Evolutionary conservation across 495 filamentous ascomycete species (phyloP).

Genomic region (Rhypophila decipiens): DNA sequence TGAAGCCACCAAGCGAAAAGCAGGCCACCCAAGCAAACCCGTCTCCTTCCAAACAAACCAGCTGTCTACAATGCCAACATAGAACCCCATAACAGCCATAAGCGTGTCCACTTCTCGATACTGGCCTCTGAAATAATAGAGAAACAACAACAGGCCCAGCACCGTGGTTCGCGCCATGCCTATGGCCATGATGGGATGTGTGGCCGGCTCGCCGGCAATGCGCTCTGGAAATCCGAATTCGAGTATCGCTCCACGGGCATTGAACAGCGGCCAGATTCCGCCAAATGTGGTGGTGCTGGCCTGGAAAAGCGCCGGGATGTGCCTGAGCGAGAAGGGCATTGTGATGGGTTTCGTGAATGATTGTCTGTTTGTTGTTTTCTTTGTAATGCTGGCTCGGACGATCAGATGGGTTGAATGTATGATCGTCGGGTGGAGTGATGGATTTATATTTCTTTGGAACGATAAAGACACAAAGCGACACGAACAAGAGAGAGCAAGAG

Average conservation of each 20-base stretch:
- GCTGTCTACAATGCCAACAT: constrained; percentile 22
- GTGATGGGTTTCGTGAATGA: no score
- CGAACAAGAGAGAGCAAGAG: no score
- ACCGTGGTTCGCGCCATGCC: constrained; percentile 24
- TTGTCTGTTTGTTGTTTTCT: no score
- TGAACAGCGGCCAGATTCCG: constrained; percentile 23
- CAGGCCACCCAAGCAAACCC: no score
- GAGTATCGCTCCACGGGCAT: constrained; percentile 22
- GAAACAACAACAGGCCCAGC: constrained; percentile 22
- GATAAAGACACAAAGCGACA: no score
- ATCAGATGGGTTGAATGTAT: no score
- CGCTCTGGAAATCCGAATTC: constrained; percentile 27
- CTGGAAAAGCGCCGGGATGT: constrained; percentile 26
- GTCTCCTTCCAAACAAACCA: constrained; percentile 27
- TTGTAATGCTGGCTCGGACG: no score
- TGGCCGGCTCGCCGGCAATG: constrained; percentile 20
- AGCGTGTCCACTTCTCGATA: constrained; percentile 24
- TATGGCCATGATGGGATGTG: constrained; percentile 22
- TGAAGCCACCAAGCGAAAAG: no score
- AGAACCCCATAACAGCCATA: constrained; percentile 24
- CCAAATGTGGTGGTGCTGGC: constrained; percentile 25
- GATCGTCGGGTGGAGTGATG: no score
- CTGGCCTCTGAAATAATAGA: constrained; percentile 20
- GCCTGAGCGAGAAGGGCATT: constrained; percentile 12
- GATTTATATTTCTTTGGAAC: no score